Base-by-base conservation (phyloP, 495 filamentous ascomycete genomes). In the Venustampulla echinocandica region DNA sequence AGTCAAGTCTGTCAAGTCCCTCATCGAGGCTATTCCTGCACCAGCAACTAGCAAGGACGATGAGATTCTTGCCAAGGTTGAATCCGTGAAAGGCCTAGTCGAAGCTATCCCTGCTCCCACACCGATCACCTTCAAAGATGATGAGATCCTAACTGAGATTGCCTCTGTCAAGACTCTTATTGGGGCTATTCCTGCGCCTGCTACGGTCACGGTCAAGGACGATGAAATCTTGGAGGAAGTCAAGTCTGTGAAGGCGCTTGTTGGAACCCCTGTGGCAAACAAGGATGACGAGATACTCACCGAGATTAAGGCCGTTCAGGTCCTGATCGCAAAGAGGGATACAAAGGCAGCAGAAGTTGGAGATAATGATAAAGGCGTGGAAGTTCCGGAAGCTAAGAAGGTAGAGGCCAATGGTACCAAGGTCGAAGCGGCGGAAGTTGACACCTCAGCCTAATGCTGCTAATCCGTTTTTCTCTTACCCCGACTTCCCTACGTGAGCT, bases 351-450 rank as follows among this genome's bases (percentile, higher is more conserved):
- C 6, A n/a, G 20, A 25, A 9, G 49, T 52, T 13, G 49, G 49
- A 10, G 42, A 22, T 10, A 53, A 39, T 27, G 46, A 54, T 30
- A 54, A 54, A 22, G 51, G 51, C 3, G 51, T 46, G 2, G 25
- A 42, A 22, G 52, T 47, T 10, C 9, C n/a, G 14, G 42, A 39
- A 22, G 15, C 23, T 10, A 13, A 11, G 14, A 49, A 44, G 30
- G 21, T 28, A 4, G 43, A 46, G 4, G 44, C 38, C 1, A 50
- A 51, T 28, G 47, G 52, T 4, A 33, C 48, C 6, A 46, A 50
- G 20, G 39, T 47, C 35, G 52, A 50, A n/a, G 43, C 19, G 25
- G 44, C 39, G 25, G 52, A 50, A 32, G 43, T 51, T 30, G 20
- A 24, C 10, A 4, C 43, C 18, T 44, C 44, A 24, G 41, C 43